Base-by-base conservation (phyloP, 176 grass and related monocot genomes). In the Oryza brachyantha region DNA sequence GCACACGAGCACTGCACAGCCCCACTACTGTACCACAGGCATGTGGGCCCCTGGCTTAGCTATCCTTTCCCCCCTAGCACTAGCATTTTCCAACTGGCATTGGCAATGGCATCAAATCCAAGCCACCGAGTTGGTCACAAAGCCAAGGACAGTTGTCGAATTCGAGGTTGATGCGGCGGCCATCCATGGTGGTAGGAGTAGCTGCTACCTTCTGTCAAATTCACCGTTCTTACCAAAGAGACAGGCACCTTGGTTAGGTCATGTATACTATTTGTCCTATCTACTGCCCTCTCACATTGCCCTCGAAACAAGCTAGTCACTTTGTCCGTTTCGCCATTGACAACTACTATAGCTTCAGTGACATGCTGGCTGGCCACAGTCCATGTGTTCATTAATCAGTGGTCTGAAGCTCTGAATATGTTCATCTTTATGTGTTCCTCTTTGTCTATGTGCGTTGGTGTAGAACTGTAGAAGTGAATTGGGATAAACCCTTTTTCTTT, bases 131-230 rank as follows among this genome's bases (percentile, higher is more conserved):
- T 54, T 84, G 77, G 81, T 84, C 84, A 78, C 75, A 76, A 86
- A 77, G 65, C 86, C 73, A 84, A 86, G 87, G 71, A 90, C 77
- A 86, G 85, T 87, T 77, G 79, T 85, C 80, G 68, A 86, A 50
- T 72, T 73, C 81, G 79, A 78, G 78, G 61, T 55, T 68, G 72
- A 87, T 77, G 81, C 66, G 73, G 50, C 75, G 48, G 48, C 48
- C 5, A 52, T 52, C 17, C 74, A 77, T 39, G 50, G 8, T 58
- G 40, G 43, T 32, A 32, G 31, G 3, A 32, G 31, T 4, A n/a
- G n/a, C n/a, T n/a, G n/a, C 41, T 43, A 43, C 12, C 41, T 41
- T 43, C 41, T 13, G 41, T 54, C 55, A 9, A 83, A 73, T 68
- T 63, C 67, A 66, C 59, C 64, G 24, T 83, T 72, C 42, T 76